Conservation (phyloP, 2,329 filamentous ascomycete genomes). For the Phialophora macrospora region DNA sequence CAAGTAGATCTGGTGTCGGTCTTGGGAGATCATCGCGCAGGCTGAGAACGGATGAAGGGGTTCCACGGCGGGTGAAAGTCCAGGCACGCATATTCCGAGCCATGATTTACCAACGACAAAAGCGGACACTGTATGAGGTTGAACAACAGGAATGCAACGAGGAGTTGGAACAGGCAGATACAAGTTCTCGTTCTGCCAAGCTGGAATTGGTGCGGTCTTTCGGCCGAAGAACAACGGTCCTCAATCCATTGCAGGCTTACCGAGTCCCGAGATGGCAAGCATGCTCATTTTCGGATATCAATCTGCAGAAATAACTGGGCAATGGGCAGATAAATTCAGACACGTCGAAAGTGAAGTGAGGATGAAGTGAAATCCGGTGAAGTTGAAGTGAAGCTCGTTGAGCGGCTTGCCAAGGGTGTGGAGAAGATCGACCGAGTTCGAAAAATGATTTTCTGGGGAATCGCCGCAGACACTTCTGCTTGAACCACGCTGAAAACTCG, state of each 20-base stretch:
- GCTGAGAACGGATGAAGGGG: constrained; percentile 24
- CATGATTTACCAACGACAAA: not conserved
- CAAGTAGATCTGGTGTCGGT: constrained; percentile 15
- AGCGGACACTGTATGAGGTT: not conserved
- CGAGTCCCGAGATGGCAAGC: not conserved
- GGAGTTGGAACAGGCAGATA: not conserved
- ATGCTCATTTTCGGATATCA: not conserved
- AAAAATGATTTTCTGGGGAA: constrained; percentile 1
- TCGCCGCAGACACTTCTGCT: not conserved
- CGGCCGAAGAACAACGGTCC: not conserved
- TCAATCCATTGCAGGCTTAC: not conserved
- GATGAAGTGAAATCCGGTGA: not conserved
- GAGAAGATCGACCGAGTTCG: not conserved
- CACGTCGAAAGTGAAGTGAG: not conserved
- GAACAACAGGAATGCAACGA: too few relatives aligned
- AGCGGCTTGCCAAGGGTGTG: constrained; percentile 1
- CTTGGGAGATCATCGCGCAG: constrained; percentile 22
- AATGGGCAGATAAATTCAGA: not conserved
- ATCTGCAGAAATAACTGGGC: not conserved
- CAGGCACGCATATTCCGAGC: constrained; percentile 25
- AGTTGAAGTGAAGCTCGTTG: not conserved
- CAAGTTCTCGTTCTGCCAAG: not conserved
- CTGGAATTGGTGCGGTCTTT: not conserved
- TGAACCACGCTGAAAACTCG: not conserved
- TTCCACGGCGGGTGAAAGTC: constrained; percentile 21